A percentile compares a stretch with the other conserved stretches of the same genome.
These are phyloP conservation scores for Circinella minor DNA, from an alignment of 371 early-diverging fungal genomes.

Conservation along the genomic window DNA sequence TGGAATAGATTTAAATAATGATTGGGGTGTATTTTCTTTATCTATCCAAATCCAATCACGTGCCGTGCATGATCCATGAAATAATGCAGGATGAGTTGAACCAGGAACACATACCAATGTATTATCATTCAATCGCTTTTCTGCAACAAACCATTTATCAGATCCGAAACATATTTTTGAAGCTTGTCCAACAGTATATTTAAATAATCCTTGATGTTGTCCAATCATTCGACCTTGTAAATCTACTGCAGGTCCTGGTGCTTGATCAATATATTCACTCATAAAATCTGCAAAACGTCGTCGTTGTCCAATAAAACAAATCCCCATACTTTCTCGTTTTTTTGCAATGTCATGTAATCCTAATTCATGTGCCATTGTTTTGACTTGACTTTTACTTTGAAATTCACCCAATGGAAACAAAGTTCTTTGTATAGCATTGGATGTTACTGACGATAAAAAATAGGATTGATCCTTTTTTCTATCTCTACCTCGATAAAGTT, in stretches of 20 bases:
- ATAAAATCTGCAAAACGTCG: conserved; percentile 81
- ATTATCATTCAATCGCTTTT: conserved; percentile 37
- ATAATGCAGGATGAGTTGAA: conserved; percentile 48
- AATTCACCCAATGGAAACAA: conserved; percentile 90
- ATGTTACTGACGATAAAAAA: conserved; percentile 77
- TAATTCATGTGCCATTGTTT: conserved; percentile 64
- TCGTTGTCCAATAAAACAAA: conserved; percentile 93
- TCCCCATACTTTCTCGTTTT: conserved; percentile 94
- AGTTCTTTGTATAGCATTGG: conserved; percentile 52
- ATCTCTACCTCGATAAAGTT: conserved; percentile 65
- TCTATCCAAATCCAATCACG: conserved; percentile 55
- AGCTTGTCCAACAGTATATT: conserved; percentile 78
- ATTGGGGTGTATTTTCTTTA: conserved; percentile 16
- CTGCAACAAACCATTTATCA: conserved; percentile 62
- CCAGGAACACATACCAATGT: conserved; percentile 48
- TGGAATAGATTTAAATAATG: neutral
- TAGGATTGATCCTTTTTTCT: conserved; percentile 91
- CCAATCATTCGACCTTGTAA: conserved; percentile 60
- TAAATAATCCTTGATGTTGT: conserved; percentile 71
- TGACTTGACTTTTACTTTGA: conserved; percentile 71
- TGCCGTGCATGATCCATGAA: conserved; percentile 34
- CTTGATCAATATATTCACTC: conserved; percentile 63
- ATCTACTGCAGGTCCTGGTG: conserved; percentile 67
- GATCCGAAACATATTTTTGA: conserved; percentile 63
- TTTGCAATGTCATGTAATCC: conserved; percentile 58